Conservation (phyloP, 805 yeast genomes). For the Ogataea methylovora region DNA sequence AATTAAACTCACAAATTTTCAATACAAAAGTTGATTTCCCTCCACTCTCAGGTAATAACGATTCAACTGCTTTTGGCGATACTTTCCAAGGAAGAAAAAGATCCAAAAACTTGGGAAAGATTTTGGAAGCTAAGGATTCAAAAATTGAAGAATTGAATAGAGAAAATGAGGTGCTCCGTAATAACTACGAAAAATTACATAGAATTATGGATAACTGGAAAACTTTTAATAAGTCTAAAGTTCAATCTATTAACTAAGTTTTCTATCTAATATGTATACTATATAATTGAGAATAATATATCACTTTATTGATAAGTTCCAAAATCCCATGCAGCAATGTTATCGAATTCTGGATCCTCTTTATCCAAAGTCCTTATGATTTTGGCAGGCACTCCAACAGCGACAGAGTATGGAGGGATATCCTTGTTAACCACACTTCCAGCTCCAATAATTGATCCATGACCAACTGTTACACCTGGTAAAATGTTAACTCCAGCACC, state of each 20-base stretch:
- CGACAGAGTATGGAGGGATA: slow-evolving; percentile 47
- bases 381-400: slow-evolving; percentile 49
- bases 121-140: slow-evolving; percentile 7
- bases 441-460: slow-evolving; percentile 56
- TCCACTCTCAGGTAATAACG: background rate
- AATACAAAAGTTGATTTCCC: background rate
- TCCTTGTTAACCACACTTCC: slow-evolving; percentile 57
- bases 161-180: slow-evolving; percentile 12
- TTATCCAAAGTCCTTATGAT: background rate
- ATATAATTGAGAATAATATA: background rate
- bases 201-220: slow-evolving; percentile 19
- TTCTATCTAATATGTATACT: background rate
- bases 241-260: background rate
- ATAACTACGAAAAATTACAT: slow-evolving; percentile 15
- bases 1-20: slow-evolving; percentile 4
- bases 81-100: slow-evolving; percentile 14
- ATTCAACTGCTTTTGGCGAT: slow-evolving; percentile 14
- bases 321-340: background rate
- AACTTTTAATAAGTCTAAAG: slow-evolving; percentile 2
- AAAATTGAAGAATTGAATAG: slow-evolving; percentile 13
- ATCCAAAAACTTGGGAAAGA: slow-evolving; percentile 2
- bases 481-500: slow-evolving; percentile 48
- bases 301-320: background rate
- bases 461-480: slow-evolving; percentile 64
- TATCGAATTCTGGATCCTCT: slow-evolving; percentile 2